A percentile compares a stretch with the other conserved stretches of the same genome.
Evolutionary conservation across 2,329 filamentous ascomycete species (phyloP).

Genomic region (Dendryphion nanum): DNA sequence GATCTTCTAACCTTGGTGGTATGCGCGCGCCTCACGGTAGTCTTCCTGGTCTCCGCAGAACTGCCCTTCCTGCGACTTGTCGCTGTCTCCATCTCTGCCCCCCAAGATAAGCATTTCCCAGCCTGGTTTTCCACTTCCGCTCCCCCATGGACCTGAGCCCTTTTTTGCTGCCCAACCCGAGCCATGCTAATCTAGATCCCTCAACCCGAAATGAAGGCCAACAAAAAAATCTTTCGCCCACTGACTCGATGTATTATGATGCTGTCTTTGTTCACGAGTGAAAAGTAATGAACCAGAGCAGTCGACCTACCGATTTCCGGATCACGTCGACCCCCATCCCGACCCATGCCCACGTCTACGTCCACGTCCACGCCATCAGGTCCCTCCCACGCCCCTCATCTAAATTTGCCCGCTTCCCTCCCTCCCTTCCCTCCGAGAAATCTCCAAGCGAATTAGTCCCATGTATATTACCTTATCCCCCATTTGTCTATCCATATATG

Average conservation of each 20-base stretch:
- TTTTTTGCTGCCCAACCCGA: slow-evolving; percentile 17
- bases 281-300: no score
- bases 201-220: slow-evolving; percentile 14
- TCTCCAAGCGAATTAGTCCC: background rate
- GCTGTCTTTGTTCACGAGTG: no score
- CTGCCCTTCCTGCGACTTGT: slow-evolving; percentile 2
- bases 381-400: background rate
- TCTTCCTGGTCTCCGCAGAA: background rate
- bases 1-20: background rate
- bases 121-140: slow-evolving; percentile 4
- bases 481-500: no score
- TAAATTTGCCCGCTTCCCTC: background rate
- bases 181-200: slow-evolving; percentile 10
- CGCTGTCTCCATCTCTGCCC: slow-evolving; percentile 2
- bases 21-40: background rate
- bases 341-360: background rate
- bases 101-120: background rate
- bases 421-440: background rate
- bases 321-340: background rate
- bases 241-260: background rate
- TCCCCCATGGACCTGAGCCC: slow-evolving; percentile 11
- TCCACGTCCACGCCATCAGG: background rate
- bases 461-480: no score
- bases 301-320: background rate
- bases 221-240: slow-evolving; percentile 10